Percentiles rank a stretch among this genome's conserved stretches.
These are phyloP conservation scores for Tuber umbilicatum DNA, from an alignment of 495 filamentous ascomycete genomes.

Conservation along the genomic window DNA sequence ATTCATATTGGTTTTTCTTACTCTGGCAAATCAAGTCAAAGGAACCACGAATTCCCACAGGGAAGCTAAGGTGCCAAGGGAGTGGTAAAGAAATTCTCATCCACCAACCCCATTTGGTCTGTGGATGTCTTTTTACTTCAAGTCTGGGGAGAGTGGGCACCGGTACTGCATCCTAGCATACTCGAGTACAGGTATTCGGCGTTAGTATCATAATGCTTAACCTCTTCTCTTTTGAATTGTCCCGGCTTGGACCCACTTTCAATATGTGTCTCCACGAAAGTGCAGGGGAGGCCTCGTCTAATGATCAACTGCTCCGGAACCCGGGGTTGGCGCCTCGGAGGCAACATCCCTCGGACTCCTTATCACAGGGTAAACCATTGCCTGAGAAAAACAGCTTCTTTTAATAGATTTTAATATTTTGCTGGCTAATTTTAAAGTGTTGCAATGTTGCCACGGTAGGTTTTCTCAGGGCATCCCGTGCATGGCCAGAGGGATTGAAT, in stretches of 20 bases:
- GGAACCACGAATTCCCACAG: neutral
- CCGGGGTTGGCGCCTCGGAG: neutral
- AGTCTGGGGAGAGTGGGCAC: neutral
- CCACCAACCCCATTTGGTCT: neutral
- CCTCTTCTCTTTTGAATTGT: neutral
- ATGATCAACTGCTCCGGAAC: neutral
- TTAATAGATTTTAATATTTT: neutral
- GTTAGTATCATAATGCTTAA: neutral
- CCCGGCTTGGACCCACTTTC: neutral
- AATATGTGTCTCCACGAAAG: neutral
- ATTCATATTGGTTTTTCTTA: neutral
- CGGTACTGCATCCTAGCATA: neutral
- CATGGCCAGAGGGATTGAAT: neutral
- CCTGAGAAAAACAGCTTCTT: neutral
- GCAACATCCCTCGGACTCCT: neutral
- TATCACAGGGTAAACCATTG: neutral
- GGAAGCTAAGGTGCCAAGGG: neutral
- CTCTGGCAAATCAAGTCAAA: neutral
- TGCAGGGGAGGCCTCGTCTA: neutral
- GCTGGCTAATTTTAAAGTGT: neutral
- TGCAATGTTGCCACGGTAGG: neutral
- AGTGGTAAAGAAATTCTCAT: neutral
- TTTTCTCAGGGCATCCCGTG: neutral
- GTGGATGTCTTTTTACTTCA: neutral
- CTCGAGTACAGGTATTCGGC: too few species aligned